A percentile compares a stretch with the other conserved stretches of the same genome.
Evolutionary conservation across 352 stramenopile species (phyloP).

Genomic region (Pythium aristosporum): DNA sequence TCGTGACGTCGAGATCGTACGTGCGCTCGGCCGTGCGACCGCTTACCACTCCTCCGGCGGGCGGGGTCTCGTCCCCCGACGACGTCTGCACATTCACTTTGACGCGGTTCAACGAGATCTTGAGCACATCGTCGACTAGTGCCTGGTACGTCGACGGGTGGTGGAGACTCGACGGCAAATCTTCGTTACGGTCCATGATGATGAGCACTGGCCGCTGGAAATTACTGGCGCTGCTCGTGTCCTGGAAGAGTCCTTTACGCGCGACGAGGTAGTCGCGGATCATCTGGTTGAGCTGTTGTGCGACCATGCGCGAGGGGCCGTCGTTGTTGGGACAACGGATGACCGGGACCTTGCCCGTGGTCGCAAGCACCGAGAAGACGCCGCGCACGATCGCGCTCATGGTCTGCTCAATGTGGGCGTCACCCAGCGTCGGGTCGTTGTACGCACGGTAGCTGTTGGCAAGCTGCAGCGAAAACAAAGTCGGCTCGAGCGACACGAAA

Average conservation of each 20-base stretch:
- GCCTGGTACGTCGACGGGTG: conserved; percentile 94
- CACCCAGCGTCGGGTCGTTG: conserved; percentile 86
- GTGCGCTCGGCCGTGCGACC: conserved; percentile 52
- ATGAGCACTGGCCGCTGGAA: conserved; percentile 94
- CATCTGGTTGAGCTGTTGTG: conserved; percentile 88
- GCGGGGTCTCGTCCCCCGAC: conserved; percentile 27
- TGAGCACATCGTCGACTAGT: conserved; percentile 96
- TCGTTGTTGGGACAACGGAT: conserved; percentile 94
- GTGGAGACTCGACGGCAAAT: conserved; percentile 94
- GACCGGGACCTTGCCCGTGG: conserved; percentile 91
- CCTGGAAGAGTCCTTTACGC: conserved; percentile 66
- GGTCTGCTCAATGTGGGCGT: conserved; percentile 78
- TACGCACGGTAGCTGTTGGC: conserved; percentile 92
- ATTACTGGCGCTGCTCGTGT: conserved; percentile 37
- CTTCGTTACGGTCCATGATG: conserved; percentile 96
- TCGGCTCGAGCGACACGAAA: conserved; percentile 95
- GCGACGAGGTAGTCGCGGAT: conserved; percentile 75
- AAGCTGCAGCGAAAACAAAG: conserved; percentile 94
- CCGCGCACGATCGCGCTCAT: conserved; percentile 70
- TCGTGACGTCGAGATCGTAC: conserved; percentile 82
- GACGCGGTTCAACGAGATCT: conserved; percentile 95
- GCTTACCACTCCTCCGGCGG: neutral
- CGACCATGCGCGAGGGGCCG: conserved; percentile 95
- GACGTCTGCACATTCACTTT: conserved; percentile 84
- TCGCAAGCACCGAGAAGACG: conserved; percentile 94